phyloP scores from a whole-genome alignment of 2,329 filamentous ascomycete species.

The Diplodia sapinea region DNA sequence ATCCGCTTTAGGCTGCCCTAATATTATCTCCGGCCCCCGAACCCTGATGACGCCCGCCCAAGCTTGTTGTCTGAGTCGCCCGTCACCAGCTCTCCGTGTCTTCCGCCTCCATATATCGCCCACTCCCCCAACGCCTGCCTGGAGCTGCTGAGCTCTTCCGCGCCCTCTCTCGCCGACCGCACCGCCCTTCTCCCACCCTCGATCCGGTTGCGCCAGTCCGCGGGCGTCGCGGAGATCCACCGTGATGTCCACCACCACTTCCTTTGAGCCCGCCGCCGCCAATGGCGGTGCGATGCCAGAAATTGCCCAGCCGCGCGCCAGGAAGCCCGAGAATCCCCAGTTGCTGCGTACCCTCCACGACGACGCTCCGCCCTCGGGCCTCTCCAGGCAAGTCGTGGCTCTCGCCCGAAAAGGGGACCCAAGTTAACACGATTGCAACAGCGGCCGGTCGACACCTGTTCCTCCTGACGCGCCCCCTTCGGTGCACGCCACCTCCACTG shows the following conservation, averaged over 20 bases:
- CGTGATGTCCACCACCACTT: constrained; percentile 26
- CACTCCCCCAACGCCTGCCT: background rate
- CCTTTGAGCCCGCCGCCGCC: constrained; percentile 9
- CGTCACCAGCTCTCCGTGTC: constrained; percentile 26
- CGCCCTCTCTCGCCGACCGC: background rate
- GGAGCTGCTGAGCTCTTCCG: constrained; percentile 9
- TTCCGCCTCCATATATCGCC: constrained; percentile 13
- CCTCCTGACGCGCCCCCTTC: constrained; percentile 93
- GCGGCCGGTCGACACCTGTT: constrained; percentile 82
- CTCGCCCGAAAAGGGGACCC: constrained; percentile 8
- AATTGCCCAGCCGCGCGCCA: constrained; percentile 44
- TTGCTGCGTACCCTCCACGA: constrained; percentile 44
- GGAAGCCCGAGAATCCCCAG: constrained; percentile 45
- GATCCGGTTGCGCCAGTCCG: background rate
- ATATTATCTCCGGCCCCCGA: constrained; percentile 13
- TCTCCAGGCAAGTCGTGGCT: constrained; percentile 42
- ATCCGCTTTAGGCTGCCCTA: constrained; percentile 20
- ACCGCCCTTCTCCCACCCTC: background rate
- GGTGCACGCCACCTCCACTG: constrained; percentile 81
- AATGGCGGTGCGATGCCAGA: constrained; percentile 39
- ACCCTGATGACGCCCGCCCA: constrained; percentile 28
- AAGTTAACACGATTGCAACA: constrained; percentile 45
- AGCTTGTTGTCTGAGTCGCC: constrained; percentile 2
- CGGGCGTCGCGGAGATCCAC: constrained; percentile 17
- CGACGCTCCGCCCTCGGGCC: constrained; percentile 43